These are phyloP conservation scores for Heliamphora pulchella DNA, from an alignment of 179 eudicot species.

Conservation along the genomic window DNA sequence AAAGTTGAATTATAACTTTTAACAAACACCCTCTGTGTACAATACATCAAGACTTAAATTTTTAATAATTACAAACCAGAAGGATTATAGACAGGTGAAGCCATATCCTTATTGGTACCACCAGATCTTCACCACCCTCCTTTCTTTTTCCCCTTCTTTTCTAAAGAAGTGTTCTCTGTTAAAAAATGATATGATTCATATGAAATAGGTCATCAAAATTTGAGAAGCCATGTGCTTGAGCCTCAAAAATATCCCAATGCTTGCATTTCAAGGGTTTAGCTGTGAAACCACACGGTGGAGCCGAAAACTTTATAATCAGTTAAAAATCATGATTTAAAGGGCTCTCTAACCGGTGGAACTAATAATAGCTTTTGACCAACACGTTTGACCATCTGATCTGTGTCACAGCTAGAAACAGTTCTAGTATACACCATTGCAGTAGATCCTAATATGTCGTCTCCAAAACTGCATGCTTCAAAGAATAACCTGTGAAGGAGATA, in stretches of 20 bases:
- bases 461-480: conserved; percentile 79
- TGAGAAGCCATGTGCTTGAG: not conserved
- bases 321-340: conserved; percentile 18
- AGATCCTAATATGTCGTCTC: conserved; percentile 63
- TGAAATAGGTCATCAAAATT: not conserved
- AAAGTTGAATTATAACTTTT: too few species aligned
- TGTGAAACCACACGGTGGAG: not conserved
- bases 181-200: not conserved
- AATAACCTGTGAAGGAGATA: conserved; percentile 40
- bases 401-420: conserved; percentile 24
- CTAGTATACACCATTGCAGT: conserved; percentile 75
- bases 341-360: conserved; percentile 44
- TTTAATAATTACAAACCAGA: too few species aligned
- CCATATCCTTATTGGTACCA: not conserved
- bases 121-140: not conserved
- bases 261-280: not conserved
- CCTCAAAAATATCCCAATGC: not conserved
- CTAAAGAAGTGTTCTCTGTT: not conserved
- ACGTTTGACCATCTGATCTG: conserved; percentile 23
- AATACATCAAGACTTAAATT: not conserved
- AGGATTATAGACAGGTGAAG: not conserved
- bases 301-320: not conserved
- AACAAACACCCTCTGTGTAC: not conserved
- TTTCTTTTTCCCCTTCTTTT: not conserved
- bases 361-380: conserved; percentile 52